phyloP scores from a whole-genome alignment of 2,329 filamentous ascomycete species.

The Hypoxylon sp. region DNA sequence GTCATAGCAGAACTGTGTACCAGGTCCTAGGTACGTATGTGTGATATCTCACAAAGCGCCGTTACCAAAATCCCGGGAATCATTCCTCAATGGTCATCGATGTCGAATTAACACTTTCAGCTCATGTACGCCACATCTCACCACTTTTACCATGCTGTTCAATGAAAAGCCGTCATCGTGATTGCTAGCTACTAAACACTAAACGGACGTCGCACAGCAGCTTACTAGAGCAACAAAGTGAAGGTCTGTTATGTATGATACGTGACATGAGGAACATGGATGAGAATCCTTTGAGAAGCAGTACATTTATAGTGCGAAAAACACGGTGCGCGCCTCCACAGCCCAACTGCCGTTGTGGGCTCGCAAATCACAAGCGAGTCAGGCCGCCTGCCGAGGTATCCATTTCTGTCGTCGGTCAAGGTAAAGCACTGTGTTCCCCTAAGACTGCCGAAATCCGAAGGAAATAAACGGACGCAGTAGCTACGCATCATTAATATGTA shows the following conservation, averaged over 20 bases:
- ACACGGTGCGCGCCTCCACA: constrained; percentile 30
- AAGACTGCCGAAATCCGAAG: constrained; percentile 28
- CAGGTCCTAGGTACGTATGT: too few relatives aligned
- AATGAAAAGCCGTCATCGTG: constrained; percentile 38
- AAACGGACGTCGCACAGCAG: constrained; percentile 38
- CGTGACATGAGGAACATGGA: constrained; percentile 43
- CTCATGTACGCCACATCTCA: constrained; percentile 28
- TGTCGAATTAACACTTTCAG: constrained; percentile 10
- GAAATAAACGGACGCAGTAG: constrained; percentile 5
- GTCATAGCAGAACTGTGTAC: constrained; percentile 3
- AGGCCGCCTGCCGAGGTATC: constrained; percentile 36
- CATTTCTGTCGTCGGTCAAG: constrained; percentile 37
- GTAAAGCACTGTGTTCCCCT: constrained; percentile 27
- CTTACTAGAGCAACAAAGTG: constrained; percentile 39
- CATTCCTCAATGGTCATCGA: constrained; percentile 16
- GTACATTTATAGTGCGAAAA: constrained; percentile 36
- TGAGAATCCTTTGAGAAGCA: constrained; percentile 33
- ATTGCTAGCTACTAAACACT: constrained; percentile 35
- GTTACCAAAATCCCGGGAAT: constrained; percentile 35
- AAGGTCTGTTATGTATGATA: constrained; percentile 33
- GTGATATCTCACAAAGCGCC: constrained; percentile 22
- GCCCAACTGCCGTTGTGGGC: constrained; percentile 35
- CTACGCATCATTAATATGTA: not conserved
- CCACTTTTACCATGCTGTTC: constrained; percentile 21
- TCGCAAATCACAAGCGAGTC: constrained; percentile 40